phyloP scores from a whole-genome alignment of 179 eudicot genomes.

The Beta corolliflora region DNA sequence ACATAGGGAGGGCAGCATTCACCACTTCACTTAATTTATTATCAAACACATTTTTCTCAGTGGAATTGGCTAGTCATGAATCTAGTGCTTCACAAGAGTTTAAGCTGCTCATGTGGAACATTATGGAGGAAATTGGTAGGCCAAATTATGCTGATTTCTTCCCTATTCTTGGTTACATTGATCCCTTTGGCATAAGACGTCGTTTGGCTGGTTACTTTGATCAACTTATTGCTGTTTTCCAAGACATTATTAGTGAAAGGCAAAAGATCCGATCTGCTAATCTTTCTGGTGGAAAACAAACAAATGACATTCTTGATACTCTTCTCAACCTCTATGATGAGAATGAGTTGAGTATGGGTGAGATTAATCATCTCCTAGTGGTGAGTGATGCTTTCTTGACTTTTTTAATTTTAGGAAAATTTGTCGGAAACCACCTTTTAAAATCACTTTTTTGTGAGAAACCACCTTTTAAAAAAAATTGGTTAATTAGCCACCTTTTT shows the following conservation, averaged over 20 bases:
- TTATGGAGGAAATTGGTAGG: slow-evolving; percentile 31
- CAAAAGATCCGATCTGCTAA: not conserved
- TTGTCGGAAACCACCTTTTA: no score
- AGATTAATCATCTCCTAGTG: slow-evolving; percentile 24
- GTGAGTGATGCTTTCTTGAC: slow-evolving; percentile 9
- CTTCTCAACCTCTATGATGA: slow-evolving; percentile 17
- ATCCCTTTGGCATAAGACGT: slow-evolving; percentile 25
- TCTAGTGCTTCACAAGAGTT: slow-evolving; percentile 25
- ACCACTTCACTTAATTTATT: slow-evolving; percentile 28
- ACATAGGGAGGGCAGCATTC: slow-evolving; percentile 27
- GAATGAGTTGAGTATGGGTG: slow-evolving; percentile 21
- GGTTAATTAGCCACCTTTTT: no score
- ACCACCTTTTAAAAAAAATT: no score
- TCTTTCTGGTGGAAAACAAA: not conserved
- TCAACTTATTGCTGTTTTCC: slow-evolving; percentile 25
- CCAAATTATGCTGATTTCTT: slow-evolving; percentile 31
- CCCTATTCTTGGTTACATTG: slow-evolving; percentile 21
- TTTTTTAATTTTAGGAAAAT: no score
- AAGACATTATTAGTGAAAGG: slow-evolving; percentile 17
- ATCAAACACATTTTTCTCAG: slow-evolving; percentile 28
- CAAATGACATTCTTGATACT: slow-evolving; percentile 9
- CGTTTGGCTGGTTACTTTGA: slow-evolving; percentile 24
- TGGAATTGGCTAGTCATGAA: slow-evolving; percentile 20
- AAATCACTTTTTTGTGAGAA: no score
- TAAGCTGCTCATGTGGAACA: slow-evolving; percentile 27